Conservation (phyloP, 108 stramenopile species). For the Skeletonema potamos region DNA sequence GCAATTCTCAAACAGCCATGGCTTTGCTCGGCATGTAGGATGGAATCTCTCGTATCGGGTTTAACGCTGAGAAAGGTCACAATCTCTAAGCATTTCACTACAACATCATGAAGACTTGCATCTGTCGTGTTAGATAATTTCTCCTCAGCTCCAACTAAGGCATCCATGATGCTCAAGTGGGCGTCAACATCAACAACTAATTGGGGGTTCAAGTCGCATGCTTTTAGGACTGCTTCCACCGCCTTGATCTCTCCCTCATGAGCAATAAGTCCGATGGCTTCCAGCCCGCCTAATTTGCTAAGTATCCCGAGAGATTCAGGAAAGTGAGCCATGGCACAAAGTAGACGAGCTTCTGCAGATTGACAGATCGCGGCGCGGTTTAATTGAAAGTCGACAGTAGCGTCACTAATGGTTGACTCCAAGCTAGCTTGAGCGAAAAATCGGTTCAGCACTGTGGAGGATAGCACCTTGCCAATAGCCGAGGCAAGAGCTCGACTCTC, state of each 20-base stretch:
- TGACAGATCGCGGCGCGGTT: slow-evolving; percentile 47
- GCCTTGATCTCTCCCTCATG: slow-evolving; percentile 72
- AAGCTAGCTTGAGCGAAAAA: slow-evolving; percentile 69
- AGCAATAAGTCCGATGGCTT: slow-evolving; percentile 77
- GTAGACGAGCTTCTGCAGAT: slow-evolving; percentile 75
- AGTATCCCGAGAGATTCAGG: slow-evolving; percentile 60
- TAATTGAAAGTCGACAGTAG: slow-evolving; percentile 12
- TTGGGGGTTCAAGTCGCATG: slow-evolving; percentile 59
- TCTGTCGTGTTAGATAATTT: slow-evolving; percentile 3
- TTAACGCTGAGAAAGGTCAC: slow-evolving; percentile 27
- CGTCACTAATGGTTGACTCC: slow-evolving; percentile 24
- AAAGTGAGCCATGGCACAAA: slow-evolving; percentile 73
- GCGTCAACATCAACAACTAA: slow-evolving; percentile 65
- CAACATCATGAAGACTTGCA: slow-evolving; percentile 34
- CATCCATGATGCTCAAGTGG: slow-evolving; percentile 55
- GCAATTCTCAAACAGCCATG: slow-evolving; percentile 37
- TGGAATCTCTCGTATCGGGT: slow-evolving; percentile 39
- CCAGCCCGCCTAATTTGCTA: slow-evolving; percentile 63
- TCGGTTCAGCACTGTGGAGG: slow-evolving; percentile 70
- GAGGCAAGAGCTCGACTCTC: slow-evolving; percentile 66
- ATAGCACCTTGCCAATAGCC: slow-evolving; percentile 66
- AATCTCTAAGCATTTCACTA: slow-evolving; percentile 19
- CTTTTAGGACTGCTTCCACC: slow-evolving; percentile 61
- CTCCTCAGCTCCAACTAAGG: slow-evolving; percentile 38
- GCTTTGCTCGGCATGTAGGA: slow-evolving; percentile 36